phyloP scores from a whole-genome alignment of 495 filamentous ascomycete species.

The Lentithecium fluviatile region DNA sequence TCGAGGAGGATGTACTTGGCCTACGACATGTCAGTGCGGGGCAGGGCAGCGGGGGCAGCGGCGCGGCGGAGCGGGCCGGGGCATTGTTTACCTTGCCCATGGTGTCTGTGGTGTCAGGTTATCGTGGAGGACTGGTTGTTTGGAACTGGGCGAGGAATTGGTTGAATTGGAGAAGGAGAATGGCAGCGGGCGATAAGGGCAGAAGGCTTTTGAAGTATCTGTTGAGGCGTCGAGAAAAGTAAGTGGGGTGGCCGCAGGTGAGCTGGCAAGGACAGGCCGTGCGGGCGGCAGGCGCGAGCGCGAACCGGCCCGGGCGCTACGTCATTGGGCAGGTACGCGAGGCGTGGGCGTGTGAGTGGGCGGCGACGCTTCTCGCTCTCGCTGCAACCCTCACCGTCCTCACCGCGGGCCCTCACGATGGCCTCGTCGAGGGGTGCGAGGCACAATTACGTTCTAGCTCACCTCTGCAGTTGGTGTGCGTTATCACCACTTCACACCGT shows the following conservation, averaged over 20 bases:
- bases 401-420: not conserved
- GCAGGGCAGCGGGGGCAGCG: conserved; percentile 6
- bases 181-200: not conserved
- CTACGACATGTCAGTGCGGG: conserved; percentile 44
- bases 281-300: not conserved
- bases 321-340: conserved; percentile 5
- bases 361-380: not conserved
- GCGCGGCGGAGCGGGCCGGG: conserved; percentile 8
- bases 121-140: not conserved
- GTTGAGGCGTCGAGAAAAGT: conserved; percentile 1
- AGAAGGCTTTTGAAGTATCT: not conserved
- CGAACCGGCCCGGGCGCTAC: not conserved
- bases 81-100: conserved; percentile 32
- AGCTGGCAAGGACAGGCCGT: not conserved
- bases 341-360: not conserved
- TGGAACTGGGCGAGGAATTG: conserved; percentile 6
- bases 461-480: not conserved
- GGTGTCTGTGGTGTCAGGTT: conserved; percentile 8
- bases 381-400: no score
- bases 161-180: not conserved
- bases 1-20: conserved; percentile 86
- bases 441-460: no score
- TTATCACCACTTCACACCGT: not conserved
- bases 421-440: not conserved
- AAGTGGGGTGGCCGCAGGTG: not conserved